A percentile compares a stretch with the other conserved stretches of the same genome.
phyloP scores from a whole-genome alignment of 2,329 filamentous ascomycete species.

The Cladophialophora exuberans region DNA sequence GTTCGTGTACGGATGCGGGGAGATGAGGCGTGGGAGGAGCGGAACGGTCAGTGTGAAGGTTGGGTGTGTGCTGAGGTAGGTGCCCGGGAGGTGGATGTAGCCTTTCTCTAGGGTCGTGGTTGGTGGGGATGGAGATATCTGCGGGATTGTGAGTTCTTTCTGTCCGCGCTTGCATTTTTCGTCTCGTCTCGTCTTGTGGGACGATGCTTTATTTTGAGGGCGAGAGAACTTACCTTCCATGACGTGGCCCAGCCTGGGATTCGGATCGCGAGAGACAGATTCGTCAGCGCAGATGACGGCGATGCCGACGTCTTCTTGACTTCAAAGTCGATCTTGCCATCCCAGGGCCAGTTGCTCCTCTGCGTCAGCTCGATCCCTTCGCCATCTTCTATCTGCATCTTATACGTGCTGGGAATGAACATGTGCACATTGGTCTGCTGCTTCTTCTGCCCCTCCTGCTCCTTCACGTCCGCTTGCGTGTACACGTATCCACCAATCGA shows the following conservation, averaged over 20 bases:
- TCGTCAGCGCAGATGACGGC: no score
- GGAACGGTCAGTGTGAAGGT: slow-evolving; percentile 52
- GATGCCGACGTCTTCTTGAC: neutral
- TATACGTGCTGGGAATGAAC: slow-evolving; percentile 55
- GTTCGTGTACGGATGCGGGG: slow-evolving; percentile 60
- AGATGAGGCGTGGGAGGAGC: slow-evolving; percentile 53
- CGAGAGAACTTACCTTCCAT: slow-evolving; percentile 35
- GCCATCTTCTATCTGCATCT: slow-evolving; percentile 42
- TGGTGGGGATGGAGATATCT: slow-evolving; percentile 43
- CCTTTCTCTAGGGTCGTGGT: slow-evolving; percentile 46
- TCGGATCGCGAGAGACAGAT: slow-evolving; percentile 39
- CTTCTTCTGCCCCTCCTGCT: slow-evolving; percentile 7
- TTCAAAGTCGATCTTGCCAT: slow-evolving; percentile 54
- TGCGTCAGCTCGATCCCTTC: slow-evolving; percentile 52
- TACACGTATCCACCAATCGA: slow-evolving; percentile 62
- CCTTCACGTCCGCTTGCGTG: slow-evolving; percentile 29
- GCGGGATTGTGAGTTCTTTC: no score
- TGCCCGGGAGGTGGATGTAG: slow-evolving; percentile 52
- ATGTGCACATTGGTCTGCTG: slow-evolving; percentile 58
- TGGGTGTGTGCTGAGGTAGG: slow-evolving; percentile 45
- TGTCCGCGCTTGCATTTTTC: no score
- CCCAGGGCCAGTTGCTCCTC: slow-evolving; percentile 61
- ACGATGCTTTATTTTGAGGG: neutral
- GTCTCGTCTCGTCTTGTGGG: no score
- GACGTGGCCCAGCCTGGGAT: slow-evolving; percentile 57